Base-by-base conservation (phyloP, 441 rosid species). In the Manihot esculenta region DNA sequence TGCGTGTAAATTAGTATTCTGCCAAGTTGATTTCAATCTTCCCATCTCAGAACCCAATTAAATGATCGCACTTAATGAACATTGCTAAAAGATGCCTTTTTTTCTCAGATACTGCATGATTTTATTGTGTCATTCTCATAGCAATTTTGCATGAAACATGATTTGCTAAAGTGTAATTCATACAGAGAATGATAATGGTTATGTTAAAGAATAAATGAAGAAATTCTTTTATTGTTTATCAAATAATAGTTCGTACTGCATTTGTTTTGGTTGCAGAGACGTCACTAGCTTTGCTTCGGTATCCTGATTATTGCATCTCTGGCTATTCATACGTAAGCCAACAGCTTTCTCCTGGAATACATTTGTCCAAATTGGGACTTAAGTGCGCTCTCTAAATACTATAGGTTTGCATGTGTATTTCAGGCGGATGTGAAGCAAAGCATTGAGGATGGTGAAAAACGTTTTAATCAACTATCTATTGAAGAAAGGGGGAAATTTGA, bases 401-500 rank as follows among this genome's bases (percentile, higher is more conserved):
- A 51, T 33, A 20, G 18, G 23, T 66, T 69, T 14, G 24, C n/a
- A n/a, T 53, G 33, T 27, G 20, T 50, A 24, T 27, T 71, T 35
- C 68, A 94, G 97, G 90, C 84, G 74, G 96, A 91, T 80, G 83
- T 89, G 74, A 94, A 86, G 76, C 81, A 83, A 49, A 85, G 85
- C 81, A 76, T 88, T 74, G 96, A 86, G 51, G 91, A 85, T 38
- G 98, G 96, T 42, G 97, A 95, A 79, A 89, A 86, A 77, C 88
- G 90, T 67, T 95, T 93, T 82, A 88, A 91, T 81, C 87, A 87
- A 74, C 92, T 95, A 60, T 91, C 98, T 33, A 93, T 92, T 74
- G 98, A 94, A 89, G 99, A 92, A 78, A 81, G 97, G 41, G 97
- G 96, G 0, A 91, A 95, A 80, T 92, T 95, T 68, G 95, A 92